Conservation (phyloP, 805 yeast genomes). For the Yamadazyma laniorum region DNA sequence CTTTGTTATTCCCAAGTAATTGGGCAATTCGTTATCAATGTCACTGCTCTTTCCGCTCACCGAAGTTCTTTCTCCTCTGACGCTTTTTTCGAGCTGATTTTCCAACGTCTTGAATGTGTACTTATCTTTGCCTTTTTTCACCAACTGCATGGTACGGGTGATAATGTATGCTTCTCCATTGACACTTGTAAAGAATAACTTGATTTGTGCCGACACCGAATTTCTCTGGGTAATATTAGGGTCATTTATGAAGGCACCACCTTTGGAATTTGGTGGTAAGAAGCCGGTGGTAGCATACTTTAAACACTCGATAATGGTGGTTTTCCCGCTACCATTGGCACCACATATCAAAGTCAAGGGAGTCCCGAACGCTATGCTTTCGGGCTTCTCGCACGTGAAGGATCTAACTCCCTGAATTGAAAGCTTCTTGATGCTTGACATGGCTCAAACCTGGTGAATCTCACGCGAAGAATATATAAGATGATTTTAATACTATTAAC, state of each 20-base stretch:
- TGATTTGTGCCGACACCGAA: constrained; percentile 85
- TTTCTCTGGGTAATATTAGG: constrained; percentile 76
- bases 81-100: constrained; percentile 73
- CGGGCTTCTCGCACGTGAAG: constrained; percentile 79
- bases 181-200: constrained; percentile 75
- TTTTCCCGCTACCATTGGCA: constrained; percentile 93
- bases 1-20: constrained; percentile 80
- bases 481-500: not conserved
- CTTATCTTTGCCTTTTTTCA: constrained; percentile 43
- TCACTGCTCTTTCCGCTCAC: constrained; percentile 81
- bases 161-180: constrained; percentile 78
- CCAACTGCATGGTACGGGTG: constrained; percentile 78
- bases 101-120: constrained; percentile 85
- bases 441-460: constrained; percentile 10
- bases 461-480: not conserved
- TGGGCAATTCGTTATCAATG: constrained; percentile 77
- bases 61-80: constrained; percentile 66
- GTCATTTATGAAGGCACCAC: constrained; percentile 95
- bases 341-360: constrained; percentile 96
- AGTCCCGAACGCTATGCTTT: constrained; percentile 82
- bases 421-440: constrained; percentile 44
- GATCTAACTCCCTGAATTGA: constrained; percentile 85
- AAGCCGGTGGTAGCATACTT: constrained; percentile 95
- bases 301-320: constrained; percentile 92
- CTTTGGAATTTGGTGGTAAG: constrained; percentile 91